Evolutionary conservation across 148 eudicot species (phyloP).

Genomic region (Polygonum aviculare): DNA sequence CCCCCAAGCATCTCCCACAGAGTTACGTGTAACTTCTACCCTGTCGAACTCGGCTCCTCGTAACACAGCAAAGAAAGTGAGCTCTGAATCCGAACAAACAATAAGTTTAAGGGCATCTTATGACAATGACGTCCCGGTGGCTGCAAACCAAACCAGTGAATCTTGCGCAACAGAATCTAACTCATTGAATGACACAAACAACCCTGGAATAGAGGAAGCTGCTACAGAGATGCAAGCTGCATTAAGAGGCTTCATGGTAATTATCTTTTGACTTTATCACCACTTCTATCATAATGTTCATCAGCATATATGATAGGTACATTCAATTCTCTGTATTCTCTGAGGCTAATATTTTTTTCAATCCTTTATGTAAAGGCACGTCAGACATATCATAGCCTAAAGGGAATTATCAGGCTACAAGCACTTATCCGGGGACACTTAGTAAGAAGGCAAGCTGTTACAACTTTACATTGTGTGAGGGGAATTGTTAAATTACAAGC

Average conservation of each 20-base stretch:
- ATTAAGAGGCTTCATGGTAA: slow-evolving; percentile 59
- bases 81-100: neutral
- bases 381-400: slow-evolving; percentile 45
- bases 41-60: neutral
- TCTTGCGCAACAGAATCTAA: neutral
- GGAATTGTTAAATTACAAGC: slow-evolving; percentile 49
- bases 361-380: slow-evolving; percentile 32
- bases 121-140: neutral
- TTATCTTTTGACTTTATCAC: neutral
- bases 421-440: slow-evolving; percentile 65
- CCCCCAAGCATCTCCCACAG: slow-evolving; percentile 6
- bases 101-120: neutral
- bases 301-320: neutral
- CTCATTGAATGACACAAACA: slow-evolving; percentile 24
- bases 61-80: neutral
- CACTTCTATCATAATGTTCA: neutral
- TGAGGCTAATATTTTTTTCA: neutral
- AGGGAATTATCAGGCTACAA: slow-evolving; percentile 68
- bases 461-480: slow-evolving; percentile 51
- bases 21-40: neutral
- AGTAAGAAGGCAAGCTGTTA: slow-evolving; percentile 67
- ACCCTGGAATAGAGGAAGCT: slow-evolving; percentile 29
- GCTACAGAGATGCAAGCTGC: slow-evolving; percentile 53
- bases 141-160: neutral
- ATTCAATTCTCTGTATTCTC: neutral